Evolutionary conservation across 306 rosid species (phyloP), one percentile per base, ranked within the genome.

Genomic region (Mucuna pruriens): DNA sequence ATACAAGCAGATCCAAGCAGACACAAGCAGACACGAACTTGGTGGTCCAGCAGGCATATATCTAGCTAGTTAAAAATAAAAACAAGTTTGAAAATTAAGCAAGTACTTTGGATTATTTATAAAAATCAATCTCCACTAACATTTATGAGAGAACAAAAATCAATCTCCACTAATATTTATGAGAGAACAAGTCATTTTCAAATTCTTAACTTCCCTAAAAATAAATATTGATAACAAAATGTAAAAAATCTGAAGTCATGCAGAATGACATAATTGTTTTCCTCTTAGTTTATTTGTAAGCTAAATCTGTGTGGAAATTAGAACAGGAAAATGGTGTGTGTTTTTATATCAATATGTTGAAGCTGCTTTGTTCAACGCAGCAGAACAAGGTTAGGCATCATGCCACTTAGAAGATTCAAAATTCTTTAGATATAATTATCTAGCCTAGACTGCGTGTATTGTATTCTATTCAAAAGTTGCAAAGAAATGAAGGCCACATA

Each of bases 381-480:
- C 26, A 68, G 63, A 75, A 78, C 64, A 78, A 74, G 6, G 73
- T 86, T 86, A 52, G 89, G 86, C 62, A 62, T 51, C 23, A 68
- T 40, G 15, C 61, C 84, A 86, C 80, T 51, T 0, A 69, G 38
- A 76, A 26, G 69, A 84, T 38, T 83, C 78, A 80, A 73, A 79
- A 19, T 20, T 84, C 77, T 44, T 57, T 17, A 42, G n/a, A 63
- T 62, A 20, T 45, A 11, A 15, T 68, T 49, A 75, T 31, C 22
- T 31, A 70, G 85, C 45, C 71, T 51, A 38, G 13, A 61, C 38
- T 61, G 52, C 6, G 31, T 20, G 48, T 75, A 84, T 51, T 20
- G 48, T 75, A 84, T 51, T 80, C 34, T 67, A 69, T 72, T 51
- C 51, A 51, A 74, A 49, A 62, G 10, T 51, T 29, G 15, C 77